phyloP scores from a whole-genome alignment of 2,329 filamentous ascomycete genomes.

The Fusarium nodosum region DNA sequence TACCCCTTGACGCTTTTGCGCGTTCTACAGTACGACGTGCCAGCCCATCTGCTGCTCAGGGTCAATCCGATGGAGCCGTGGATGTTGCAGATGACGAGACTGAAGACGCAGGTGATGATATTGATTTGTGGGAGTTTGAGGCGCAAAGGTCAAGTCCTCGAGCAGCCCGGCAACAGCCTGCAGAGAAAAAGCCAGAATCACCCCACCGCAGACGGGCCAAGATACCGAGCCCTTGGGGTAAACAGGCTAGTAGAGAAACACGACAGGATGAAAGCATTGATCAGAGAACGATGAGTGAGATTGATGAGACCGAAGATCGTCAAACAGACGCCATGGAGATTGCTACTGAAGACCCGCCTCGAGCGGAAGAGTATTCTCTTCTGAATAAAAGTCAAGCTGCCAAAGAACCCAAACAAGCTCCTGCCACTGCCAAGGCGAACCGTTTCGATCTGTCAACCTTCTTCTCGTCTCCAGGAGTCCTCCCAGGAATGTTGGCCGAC shows the following conservation, averaged over 20 bases:
- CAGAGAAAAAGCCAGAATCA: constrained; percentile 45
- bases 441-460: constrained; percentile 66
- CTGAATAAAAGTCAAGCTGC: constrained; percentile 52
- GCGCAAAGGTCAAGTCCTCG: constrained; percentile 63
- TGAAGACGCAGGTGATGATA: constrained; percentile 57
- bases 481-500: constrained; percentile 54
- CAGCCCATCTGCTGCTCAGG: constrained; percentile 8
- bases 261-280: constrained; percentile 16
- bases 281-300: constrained; percentile 5
- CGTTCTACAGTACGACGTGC: constrained; percentile 8
- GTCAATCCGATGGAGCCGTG: constrained; percentile 30
- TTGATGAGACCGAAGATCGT: constrained; percentile 3
- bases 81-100: constrained; percentile 40
- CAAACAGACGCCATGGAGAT: constrained; percentile 33
- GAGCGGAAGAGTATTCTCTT: constrained; percentile 61
- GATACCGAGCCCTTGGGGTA: constrained; percentile 59
- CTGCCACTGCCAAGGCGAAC: constrained; percentile 50
- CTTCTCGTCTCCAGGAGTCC: constrained; percentile 68
- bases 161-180: constrained; percentile 50
- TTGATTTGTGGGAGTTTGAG: constrained; percentile 71
- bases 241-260: constrained; percentile 39
- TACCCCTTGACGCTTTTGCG: constrained; percentile 51
- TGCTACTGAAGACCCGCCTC: constrained; percentile 35
- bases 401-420: constrained; percentile 32
- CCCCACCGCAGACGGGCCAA: constrained; percentile 42